Conservation (phyloP, 2,329 filamentous ascomycete genomes). For the Pseudogymnoascus pannorum region DNA sequence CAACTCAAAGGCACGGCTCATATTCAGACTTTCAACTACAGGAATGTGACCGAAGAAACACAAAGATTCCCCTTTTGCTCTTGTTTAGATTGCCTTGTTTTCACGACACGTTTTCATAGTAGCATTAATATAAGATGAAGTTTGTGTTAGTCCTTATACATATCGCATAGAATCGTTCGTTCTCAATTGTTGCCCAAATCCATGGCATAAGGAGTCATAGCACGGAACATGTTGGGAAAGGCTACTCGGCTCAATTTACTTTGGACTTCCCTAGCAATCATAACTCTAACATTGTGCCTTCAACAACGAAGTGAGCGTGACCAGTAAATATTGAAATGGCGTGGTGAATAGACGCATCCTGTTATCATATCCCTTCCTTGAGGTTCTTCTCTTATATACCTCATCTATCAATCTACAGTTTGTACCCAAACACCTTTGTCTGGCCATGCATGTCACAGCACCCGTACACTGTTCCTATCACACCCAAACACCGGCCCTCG, state of each 20-base stretch:
- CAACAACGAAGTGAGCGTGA: not conserved
- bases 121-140: not conserved
- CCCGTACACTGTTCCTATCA: not conserved
- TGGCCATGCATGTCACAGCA: not conserved
- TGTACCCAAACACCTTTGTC: not conserved
- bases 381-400: not conserved
- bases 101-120: not conserved
- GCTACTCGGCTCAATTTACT: no score
- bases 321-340: not conserved
- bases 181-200: not conserved
- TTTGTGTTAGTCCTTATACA: not conserved
- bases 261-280: not conserved
- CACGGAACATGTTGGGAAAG: no score
- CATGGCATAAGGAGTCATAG: not conserved
- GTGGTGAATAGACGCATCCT: not conserved
- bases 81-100: not conserved
- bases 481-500: not conserved
- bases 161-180: not conserved
- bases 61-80: not conserved
- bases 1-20: not conserved
- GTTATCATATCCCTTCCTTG: not conserved
- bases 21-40: not conserved
- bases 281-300: not conserved
- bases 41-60: not conserved
- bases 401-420: not conserved